Base-by-base conservation (phyloP, 1,139 yeast genomes). In the Neolecta irregularis region DNA sequence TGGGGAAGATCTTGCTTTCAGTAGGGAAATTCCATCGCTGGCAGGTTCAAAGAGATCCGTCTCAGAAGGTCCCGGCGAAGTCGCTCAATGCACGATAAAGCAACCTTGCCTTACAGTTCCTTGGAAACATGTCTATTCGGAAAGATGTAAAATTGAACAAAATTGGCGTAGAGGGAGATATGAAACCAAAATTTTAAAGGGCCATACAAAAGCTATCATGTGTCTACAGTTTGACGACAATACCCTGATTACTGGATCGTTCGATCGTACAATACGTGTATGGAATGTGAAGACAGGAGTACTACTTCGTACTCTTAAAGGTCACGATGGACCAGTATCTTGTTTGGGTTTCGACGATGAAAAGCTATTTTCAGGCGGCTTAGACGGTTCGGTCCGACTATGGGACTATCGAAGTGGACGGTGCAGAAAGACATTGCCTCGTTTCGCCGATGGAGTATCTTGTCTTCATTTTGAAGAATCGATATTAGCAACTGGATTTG, bases 221-320 rank as follows among this genome's bases (percentile, higher is more conserved):
- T 74, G 93, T 45, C 62, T 91, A 38, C 92, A 81, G 55, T 85
- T 85, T 54, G 98, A 88, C 56, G 74, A 73, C 36, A 80, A 76
- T 47, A 88, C 88, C 55, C 64, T 88, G 36, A 81, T 88, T 33
- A 78, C 95, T 2, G 95, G 94, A 12, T 85, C 94, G 1, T 63
- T 81, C 53, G 98, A 88, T 56, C 69, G 76, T 35, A 83, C 94
- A 0, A 81, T 88, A 42, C 76, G 85, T 48, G 92, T 88, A 22
- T 88, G 98, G 98, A 83, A 85, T 56, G 81, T 80, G 57, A 77
- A 77, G 44, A 81, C 93, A 1, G 98, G 98, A 25, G 79, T 78
- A 52, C 85, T 95, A 51, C 73, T 88, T 19, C 79, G 93, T 16
- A 83, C 96, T 0, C 83, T 88, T 56, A 63, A 91, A 29, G 96